A percentile compares a stretch with the other conserved stretches of the same genome.
Evolutionary conservation across 306 rosid species (phyloP).

Genomic region (Vicia villosa): DNA sequence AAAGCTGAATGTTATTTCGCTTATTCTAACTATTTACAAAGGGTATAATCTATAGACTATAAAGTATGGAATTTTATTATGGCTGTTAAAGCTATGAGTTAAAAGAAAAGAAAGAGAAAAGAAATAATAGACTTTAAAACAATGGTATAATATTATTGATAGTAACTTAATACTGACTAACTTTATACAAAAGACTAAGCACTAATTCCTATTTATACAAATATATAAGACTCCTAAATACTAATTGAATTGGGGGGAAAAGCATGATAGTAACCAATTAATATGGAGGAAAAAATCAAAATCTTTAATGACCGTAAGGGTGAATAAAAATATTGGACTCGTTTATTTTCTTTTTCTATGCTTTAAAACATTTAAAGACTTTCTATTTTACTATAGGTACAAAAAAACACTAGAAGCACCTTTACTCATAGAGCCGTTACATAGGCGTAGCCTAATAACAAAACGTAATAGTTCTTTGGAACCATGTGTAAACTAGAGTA

Average conservation of each 20-base stretch:
- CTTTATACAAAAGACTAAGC: neutral
- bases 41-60: neutral
- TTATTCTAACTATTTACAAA: neutral
- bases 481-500: neutral
- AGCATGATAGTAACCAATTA: neutral
- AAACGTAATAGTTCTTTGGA: slow-evolving; percentile 5
- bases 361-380: neutral
- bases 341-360: neutral
- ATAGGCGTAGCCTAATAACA: neutral
- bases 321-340: neutral
- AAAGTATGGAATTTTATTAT: neutral
- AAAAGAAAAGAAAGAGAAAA: neutral
- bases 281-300: neutral
- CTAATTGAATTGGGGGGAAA: neutral
- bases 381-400: slow-evolving; percentile 10
- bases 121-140: neutral
- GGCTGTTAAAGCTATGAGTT: neutral
- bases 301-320: neutral
- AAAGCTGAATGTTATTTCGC: neutral
- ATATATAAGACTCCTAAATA: neutral
- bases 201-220: neutral
- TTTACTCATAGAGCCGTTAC: slow-evolving; percentile 2
- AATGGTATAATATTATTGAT: neutral
- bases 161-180: neutral
- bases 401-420: slow-evolving; percentile 4